Base-by-base conservation (phyloP, 2,329 filamentous ascomycete genomes). In the Aquanectria penicillioides region DNA sequence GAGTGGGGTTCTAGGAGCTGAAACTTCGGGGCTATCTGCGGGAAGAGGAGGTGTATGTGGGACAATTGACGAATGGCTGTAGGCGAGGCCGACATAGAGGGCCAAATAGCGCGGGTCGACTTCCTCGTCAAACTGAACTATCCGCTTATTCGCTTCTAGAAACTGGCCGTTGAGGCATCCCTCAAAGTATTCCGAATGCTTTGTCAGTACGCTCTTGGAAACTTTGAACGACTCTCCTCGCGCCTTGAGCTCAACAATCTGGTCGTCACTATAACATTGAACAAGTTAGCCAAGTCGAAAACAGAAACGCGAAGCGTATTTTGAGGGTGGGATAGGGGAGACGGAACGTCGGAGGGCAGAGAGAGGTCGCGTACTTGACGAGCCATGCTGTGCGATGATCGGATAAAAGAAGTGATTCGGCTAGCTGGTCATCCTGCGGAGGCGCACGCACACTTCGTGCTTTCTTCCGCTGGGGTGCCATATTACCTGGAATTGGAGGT, bases 331-430 rank as follows among this genome's bases (percentile, higher is more conserved):
- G 48, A 33, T 12, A 28, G 34, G 18, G 15, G 29, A 33, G 51
- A 41, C 36, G 47, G 50, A 17, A 57, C 29, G 54, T 60, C 28
- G 52, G 57, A 36, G 31, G 11, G 40, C 17, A 37, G n/a, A 31
- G 9, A 6, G 29, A 38, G 37, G 46, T 55, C 43, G 64, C 71
- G 23, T 69, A 76, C 74, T 71, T 72, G 7, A 75, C 56, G 3
- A 75, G 70, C 74, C 74, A 76, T 7, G 70, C 65, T 7, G 69
- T 74, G 36, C 74, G 72, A 61, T 61, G 65, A 54, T 76, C 74
- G 1, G 68, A 62, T 5, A 73, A 66, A 9, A 74, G 66, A 22
- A 67, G 48, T 10, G 72, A 70, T n/a, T 64, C 57, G 13, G 59
- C 50, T 49, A 55, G 63, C n/a, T 53, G 57, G 7, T 69, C 64